Evolutionary conservation across 345 rosid genomes (phyloP).

Genomic region (Syzygium oleosum): DNA sequence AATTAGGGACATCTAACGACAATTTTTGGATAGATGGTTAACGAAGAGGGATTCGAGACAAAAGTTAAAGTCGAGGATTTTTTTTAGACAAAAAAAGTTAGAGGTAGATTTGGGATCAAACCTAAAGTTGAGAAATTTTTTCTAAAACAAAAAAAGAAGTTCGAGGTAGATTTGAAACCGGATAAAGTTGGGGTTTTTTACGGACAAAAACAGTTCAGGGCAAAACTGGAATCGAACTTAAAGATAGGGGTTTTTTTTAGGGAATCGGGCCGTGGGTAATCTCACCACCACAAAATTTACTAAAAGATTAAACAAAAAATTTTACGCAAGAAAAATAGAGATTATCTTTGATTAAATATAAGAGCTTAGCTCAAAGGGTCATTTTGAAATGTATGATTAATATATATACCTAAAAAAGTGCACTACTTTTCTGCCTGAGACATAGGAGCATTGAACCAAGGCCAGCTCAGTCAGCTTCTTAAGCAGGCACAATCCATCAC

Average conservation of each 20-base stretch:
- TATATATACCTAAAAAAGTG: too few relatives aligned
- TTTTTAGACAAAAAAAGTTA: too few relatives aligned
- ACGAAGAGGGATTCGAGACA: too few relatives aligned
- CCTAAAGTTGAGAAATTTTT: not conserved
- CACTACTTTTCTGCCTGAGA: not conserved
- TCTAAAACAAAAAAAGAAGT: too few relatives aligned
- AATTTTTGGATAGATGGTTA: too few relatives aligned
- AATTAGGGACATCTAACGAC: too few relatives aligned
- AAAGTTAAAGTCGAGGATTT: not conserved
- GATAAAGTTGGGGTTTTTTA: too few relatives aligned
- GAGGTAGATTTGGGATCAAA: not conserved
- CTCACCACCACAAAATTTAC: not conserved
- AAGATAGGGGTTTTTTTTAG: too few relatives aligned
- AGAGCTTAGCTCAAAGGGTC: not conserved
- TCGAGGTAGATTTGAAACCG: not conserved
- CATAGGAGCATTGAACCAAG: not conserved
- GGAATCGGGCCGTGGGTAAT: not conserved
- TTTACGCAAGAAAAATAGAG: accelerated
- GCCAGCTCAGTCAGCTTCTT: not conserved
- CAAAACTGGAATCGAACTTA: too few relatives aligned
- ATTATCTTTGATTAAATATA: not conserved
- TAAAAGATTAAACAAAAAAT: not conserved
- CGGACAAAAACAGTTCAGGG: not conserved
- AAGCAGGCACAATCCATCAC: not conserved
- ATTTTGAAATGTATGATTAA: not conserved